Base-by-base conservation (phyloP, 176 grass and related monocot species). In the Zea luxurians region DNA sequence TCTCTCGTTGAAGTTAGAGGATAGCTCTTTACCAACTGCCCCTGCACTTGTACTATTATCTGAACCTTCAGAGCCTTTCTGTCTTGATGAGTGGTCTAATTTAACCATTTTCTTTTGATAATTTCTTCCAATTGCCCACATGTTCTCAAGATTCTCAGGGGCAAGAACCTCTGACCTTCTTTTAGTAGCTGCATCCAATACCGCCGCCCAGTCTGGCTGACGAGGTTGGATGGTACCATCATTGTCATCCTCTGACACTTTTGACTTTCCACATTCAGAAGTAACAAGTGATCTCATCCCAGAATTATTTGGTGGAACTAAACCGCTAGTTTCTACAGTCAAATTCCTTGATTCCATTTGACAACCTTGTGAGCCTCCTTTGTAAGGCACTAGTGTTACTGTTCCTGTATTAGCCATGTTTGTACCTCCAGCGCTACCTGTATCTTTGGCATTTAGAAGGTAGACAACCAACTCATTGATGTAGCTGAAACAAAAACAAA, bases 121-220 rank as follows among this genome's bases (percentile, higher is more conserved):
- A 83, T 98, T 91, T 84, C 90, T 91, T 69, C 96, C 96, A 75
- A 92, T 98, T 53, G 96, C 83, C 96, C 96, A 98, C 92, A 98
- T 92, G 71, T 98, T 98, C 43, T 98, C 96, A 86, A 98, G 87
- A 88, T 98, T 98, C 75, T 98, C 96, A 68, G 96, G 96, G 47
- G 92, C 89, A 88, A 98, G 91, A 76, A 98, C 87, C 71, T 98
- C 65, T 69, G 86, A 87, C 78, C 92, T 76, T 70, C 96, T 98
- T 90, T 95, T 90, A 64, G 89, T 92, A 86, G 92, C 90, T 83
- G 96, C 96, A 61, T 94, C 96, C 69, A 98, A 72, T 85, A 75
- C 74, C 54, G 83, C 10, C 5, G 96, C 92, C 96, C 96, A 98
- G 50, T 92, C 96, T 81, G 92, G 87, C 62, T 86, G 85, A 45